phyloP scores from a whole-genome alignment of 208 protist genomes.

The Phytomonas francai region DNA sequence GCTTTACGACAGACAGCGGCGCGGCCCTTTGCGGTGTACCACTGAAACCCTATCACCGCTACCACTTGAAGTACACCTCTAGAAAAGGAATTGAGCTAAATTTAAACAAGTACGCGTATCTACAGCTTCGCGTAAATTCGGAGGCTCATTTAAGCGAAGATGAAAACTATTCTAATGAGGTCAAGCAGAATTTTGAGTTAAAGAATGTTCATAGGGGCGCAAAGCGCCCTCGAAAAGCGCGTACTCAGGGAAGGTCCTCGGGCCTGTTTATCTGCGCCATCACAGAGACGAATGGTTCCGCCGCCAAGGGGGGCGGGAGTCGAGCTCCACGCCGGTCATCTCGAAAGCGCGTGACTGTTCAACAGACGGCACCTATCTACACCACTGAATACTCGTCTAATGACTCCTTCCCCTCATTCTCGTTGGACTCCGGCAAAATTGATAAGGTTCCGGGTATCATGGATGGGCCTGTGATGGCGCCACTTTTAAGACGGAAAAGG shows the following conservation, averaged over 20 bases:
- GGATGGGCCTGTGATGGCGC: not conserved
- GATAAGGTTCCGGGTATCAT: not conserved
- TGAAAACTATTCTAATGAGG: not conserved
- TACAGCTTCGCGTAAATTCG: not conserved
- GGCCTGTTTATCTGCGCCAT: not conserved
- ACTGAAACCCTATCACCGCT: conserved; percentile 30
- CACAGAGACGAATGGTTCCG: too few species aligned
- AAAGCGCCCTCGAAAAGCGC: not conserved
- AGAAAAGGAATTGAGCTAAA: not conserved
- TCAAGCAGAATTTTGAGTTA: not conserved
- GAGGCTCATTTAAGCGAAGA: not conserved
- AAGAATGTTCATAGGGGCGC: not conserved
- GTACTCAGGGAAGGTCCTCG: not conserved
- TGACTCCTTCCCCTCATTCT: not conserved
- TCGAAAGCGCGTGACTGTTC: not conserved
- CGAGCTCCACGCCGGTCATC: not conserved
- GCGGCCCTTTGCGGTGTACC: conserved; percentile 22
- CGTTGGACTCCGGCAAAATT: not conserved
- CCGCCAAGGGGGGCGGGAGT: too few species aligned
- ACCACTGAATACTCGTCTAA: not conserved
- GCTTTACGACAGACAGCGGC: not conserved
- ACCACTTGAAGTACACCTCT: conserved; percentile 17
- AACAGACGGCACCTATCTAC: not conserved
- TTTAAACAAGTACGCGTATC: not conserved
- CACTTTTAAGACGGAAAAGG: not conserved